Evolutionary conservation across 805 yeast species (phyloP).

Genomic region (Lipomyces yamadae): DNA sequence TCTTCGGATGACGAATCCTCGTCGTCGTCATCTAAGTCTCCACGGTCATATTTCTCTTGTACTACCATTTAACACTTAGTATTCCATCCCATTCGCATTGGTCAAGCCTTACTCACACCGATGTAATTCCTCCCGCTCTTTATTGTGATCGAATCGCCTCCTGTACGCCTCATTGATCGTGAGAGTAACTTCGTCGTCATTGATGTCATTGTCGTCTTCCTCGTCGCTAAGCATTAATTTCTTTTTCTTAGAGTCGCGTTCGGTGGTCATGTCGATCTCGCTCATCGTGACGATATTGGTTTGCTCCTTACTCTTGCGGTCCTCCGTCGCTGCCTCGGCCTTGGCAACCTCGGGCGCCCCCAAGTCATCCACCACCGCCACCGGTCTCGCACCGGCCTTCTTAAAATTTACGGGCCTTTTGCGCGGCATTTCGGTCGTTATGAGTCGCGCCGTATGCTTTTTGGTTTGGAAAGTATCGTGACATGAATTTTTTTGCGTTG

Average conservation of each 20-base stretch:
- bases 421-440: too few relatives aligned
- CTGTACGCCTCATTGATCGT: conserved; percentile 42
- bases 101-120: conserved; percentile 29
- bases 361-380: neutral
- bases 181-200: conserved; percentile 31
- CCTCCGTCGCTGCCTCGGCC: neutral
- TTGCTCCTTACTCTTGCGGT: neutral
- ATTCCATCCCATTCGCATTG: neutral
- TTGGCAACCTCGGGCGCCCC: neutral
- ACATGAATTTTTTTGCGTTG: too few relatives aligned
- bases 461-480: too few relatives aligned
- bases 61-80: conserved; percentile 16
- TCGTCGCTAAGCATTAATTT: conserved; percentile 13
- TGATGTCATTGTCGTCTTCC: conserved; percentile 36
- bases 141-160: conserved; percentile 43
- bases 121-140: conserved; percentile 44
- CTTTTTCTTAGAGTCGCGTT: neutral
- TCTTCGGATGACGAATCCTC: conserved; percentile 59
- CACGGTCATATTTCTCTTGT: conserved; percentile 41
- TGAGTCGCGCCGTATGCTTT: too few relatives aligned
- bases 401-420: too few relatives aligned
- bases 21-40: conserved; percentile 43
- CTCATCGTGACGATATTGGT: neutral
- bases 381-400: neutral
- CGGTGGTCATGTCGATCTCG: neutral